These are phyloP conservation scores for Irpex sp. DNA, from an alignment of 1,284 basidiomycete species.

Conservation along the genomic window DNA sequence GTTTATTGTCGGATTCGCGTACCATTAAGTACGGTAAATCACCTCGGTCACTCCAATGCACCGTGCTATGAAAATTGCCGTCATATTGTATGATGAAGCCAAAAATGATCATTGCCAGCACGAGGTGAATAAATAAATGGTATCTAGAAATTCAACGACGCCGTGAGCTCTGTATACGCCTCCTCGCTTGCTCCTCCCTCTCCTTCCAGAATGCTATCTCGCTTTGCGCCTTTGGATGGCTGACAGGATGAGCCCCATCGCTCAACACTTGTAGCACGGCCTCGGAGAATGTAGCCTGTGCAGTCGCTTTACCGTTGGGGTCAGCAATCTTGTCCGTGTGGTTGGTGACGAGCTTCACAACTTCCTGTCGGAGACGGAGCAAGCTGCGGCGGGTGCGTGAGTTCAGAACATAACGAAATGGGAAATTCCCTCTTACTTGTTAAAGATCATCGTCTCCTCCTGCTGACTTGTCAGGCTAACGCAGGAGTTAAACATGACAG, in stretches of 20 bases:
- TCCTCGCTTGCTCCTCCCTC: constrained; percentile 49
- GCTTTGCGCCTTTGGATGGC: constrained; percentile 50
- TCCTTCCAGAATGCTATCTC: constrained; percentile 58
- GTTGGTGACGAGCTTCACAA: constrained; percentile 71
- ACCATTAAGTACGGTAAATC: too few species aligned
- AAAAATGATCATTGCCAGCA: too few species aligned
- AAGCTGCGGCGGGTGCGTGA: constrained; percentile 44
- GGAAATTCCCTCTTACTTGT: constrained; percentile 55
- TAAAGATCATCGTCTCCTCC: constrained; percentile 92
- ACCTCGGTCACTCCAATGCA: too few species aligned
- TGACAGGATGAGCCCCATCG: constrained; percentile 31
- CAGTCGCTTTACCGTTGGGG: constrained; percentile 55
- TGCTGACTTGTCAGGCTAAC: constrained; percentile 75
- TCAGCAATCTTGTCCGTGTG: constrained; percentile 71
- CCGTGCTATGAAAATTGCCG: too few species aligned
- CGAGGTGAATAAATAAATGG: too few species aligned
- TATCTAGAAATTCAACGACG: constrained; percentile 13
- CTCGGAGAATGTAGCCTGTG: constrained; percentile 72
- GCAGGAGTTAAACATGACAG: constrained; percentile 73
- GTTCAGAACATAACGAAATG: not conserved
- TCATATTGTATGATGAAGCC: too few species aligned
- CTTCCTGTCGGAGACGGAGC: constrained; percentile 78
- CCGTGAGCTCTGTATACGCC: constrained; percentile 32
- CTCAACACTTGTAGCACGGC: constrained; percentile 72
- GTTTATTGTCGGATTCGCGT: not conserved